Evolutionary conservation across 2,329 filamentous ascomycete species (phyloP).

Genomic region (Chrysoporthe cubensis): DNA sequence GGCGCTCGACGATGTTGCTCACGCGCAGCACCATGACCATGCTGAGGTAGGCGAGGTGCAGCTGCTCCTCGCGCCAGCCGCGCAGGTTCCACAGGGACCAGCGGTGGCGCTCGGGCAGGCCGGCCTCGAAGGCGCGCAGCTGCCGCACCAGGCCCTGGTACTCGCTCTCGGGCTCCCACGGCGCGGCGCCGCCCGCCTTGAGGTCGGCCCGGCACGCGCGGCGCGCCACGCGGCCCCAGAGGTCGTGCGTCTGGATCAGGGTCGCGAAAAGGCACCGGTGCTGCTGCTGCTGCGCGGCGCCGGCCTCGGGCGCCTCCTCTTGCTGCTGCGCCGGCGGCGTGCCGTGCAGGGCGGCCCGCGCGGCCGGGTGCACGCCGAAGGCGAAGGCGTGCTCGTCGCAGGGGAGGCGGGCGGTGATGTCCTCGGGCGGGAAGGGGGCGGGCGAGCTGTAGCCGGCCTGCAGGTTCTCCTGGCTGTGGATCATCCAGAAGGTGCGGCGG

Average conservation of each 20-base stretch:
- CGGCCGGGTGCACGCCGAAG: constrained; percentile 37
- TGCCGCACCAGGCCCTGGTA: constrained; percentile 32
- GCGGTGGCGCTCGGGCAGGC: constrained; percentile 37
- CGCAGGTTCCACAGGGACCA: constrained; percentile 44
- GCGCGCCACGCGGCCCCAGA: constrained; percentile 43
- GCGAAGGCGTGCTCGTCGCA: constrained; percentile 44
- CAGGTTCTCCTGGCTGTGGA: constrained; percentile 43
- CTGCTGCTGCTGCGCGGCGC: constrained; percentile 24
- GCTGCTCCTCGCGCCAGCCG: constrained; percentile 39
- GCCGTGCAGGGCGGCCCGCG: constrained; percentile 39
- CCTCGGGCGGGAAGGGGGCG: constrained; percentile 38
- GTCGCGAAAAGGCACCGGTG: constrained; percentile 43
- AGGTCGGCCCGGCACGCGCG: constrained; percentile 33
- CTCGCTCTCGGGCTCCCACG: constrained; percentile 36
- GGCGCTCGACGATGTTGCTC: constrained; percentile 42
- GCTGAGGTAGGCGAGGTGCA: constrained; percentile 43
- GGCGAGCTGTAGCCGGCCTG: constrained; percentile 42
- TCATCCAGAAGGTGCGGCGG: constrained; percentile 44
- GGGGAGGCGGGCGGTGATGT: constrained; percentile 42
- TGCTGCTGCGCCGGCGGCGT: constrained; percentile 36
- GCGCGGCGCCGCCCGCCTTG: constrained; percentile 17
- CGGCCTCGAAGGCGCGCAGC: constrained; percentile 36
- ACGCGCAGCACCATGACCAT: constrained; percentile 42
- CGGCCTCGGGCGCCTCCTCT: constrained; percentile 33
- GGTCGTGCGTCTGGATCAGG: constrained; percentile 42